Evolutionary conservation across 495 filamentous ascomycete genomes (phyloP).

Genomic region (Cryomyces minteri): DNA sequence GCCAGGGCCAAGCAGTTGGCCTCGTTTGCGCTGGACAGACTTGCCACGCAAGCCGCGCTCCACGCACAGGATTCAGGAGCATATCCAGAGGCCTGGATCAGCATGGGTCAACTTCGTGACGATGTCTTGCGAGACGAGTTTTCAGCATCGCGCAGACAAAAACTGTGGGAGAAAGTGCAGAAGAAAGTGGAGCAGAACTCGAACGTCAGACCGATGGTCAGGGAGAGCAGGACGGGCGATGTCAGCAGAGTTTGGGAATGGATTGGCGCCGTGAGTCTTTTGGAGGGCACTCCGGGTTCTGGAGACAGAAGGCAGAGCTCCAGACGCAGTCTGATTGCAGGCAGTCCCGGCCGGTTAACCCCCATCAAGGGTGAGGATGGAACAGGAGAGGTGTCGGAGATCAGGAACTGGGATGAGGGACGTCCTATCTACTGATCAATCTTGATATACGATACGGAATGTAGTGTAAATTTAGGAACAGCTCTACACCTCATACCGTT

Average conservation of each 20-base stretch:
- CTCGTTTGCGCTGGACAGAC: conserved; percentile 57
- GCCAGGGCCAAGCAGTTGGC: conserved; percentile 64
- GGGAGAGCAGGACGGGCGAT: conserved; percentile 71
- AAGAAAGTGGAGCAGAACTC: conserved; percentile 80
- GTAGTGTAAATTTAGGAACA: neutral
- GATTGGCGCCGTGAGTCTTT: conserved; percentile 46
- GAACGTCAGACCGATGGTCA: conserved; percentile 71
- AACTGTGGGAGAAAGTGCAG: conserved; percentile 64
- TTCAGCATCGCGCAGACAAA: conserved; percentile 47
- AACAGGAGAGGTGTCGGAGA: conserved; percentile 1
- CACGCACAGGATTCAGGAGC: conserved; percentile 39
- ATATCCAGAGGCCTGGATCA: conserved; percentile 54
- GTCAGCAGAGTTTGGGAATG: conserved; percentile 87
- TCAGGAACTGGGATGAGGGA: conserved; percentile 11
- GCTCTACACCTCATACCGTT: neutral
- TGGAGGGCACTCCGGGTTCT: conserved; percentile 18
- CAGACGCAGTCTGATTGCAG: conserved; percentile 22
- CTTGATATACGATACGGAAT: neutral
- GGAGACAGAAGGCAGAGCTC: conserved; percentile 29
- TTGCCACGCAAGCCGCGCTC: conserved; percentile 64
- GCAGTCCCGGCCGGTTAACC: conserved; percentile 2
- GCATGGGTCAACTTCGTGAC: conserved; percentile 75
- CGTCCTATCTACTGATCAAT: conserved; percentile 11
- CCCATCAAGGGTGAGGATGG: neutral
- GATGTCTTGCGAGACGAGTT: conserved; percentile 78